Percentiles rank a stretch among this genome's conserved stretches.
Conservation (phyloP, 331 rosid species). For the Rhamnella rubrinervis region DNA sequence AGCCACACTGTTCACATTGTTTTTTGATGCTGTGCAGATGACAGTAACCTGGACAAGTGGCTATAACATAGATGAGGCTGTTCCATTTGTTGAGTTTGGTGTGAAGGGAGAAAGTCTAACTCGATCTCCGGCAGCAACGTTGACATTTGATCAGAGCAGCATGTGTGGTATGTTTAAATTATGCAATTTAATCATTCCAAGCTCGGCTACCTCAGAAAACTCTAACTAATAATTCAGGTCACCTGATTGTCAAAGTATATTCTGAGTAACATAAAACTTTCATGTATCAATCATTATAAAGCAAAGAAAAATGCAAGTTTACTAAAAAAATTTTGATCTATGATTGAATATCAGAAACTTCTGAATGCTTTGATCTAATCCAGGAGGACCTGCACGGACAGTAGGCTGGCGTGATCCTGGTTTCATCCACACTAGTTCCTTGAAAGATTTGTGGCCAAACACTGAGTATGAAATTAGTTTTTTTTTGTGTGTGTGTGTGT, state of each 20-base stretch:
- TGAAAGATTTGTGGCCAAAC: constrained; percentile 27
- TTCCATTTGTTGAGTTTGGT: constrained; percentile 72
- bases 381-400: constrained; percentile 20
- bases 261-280: too few relatives aligned
- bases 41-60: constrained; percentile 99
- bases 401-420: constrained; percentile 29
- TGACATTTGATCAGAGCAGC: constrained; percentile 72
- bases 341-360: too few relatives aligned
- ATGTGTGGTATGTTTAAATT: constrained; percentile 68
- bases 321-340: too few relatives aligned
- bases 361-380: neutral
- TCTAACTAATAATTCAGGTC: too few relatives aligned
- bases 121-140: constrained; percentile 77
- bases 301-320: too few relatives aligned
- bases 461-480: neutral
- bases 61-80: constrained; percentile 64
- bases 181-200: too few relatives aligned
- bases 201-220: too few relatives aligned
- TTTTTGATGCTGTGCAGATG: constrained; percentile 62
- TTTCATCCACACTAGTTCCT: constrained; percentile 21
- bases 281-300: too few relatives aligned
- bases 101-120: constrained; percentile 33
- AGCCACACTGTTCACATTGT: neutral
- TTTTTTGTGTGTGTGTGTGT: too few relatives aligned
- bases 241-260: too few relatives aligned